Evolutionary conservation across 208 protist genomes (phyloP).

Genomic region (Leishmania tropica): DNA sequence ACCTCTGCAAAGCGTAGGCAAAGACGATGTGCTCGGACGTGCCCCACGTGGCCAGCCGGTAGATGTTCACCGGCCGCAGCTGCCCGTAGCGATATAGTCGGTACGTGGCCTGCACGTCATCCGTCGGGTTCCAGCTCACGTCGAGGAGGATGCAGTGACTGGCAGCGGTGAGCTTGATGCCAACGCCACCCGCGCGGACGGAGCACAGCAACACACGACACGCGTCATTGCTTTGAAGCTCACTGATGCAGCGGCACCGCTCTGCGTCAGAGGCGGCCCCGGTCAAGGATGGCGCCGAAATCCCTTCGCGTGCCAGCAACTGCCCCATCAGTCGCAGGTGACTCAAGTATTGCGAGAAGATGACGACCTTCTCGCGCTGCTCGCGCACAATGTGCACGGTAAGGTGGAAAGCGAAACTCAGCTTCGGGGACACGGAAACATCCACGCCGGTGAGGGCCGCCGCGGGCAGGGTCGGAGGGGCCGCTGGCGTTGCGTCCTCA

Average conservation of each 20-base stretch:
- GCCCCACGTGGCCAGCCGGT: constrained; percentile 89
- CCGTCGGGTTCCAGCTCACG: constrained; percentile 91
- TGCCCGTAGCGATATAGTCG: constrained; percentile 96
- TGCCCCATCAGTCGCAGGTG: constrained; percentile 56
- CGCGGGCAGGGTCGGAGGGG: constrained; percentile 6
- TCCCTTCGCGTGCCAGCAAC: constrained; percentile 37
- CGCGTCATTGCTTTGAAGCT: constrained; percentile 56
- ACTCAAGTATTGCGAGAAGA: constrained; percentile 79
- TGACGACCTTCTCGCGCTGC: constrained; percentile 69
- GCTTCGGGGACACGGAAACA: constrained; percentile 66
- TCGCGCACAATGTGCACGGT: constrained; percentile 51
- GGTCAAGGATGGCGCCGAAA: constrained; percentile 40
- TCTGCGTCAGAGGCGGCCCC: constrained; percentile 43
- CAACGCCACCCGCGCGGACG: constrained; percentile 92
- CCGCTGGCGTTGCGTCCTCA: constrained; percentile 14
- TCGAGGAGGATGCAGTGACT: constrained; percentile 96
- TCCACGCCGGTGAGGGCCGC: constrained; percentile 20
- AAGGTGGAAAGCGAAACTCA: constrained; percentile 60
- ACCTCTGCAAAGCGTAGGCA: constrained; percentile 80
- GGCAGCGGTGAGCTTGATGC: constrained; percentile 93
- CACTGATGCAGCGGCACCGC: constrained; percentile 52
- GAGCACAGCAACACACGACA: constrained; percentile 88
- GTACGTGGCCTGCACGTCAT: constrained; percentile 94
- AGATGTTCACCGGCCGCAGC: constrained; percentile 86
- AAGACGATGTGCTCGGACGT: constrained; percentile 95